Conservation (phyloP, 768 basidiomycete species). For the Termitomyces sp. region DNA sequence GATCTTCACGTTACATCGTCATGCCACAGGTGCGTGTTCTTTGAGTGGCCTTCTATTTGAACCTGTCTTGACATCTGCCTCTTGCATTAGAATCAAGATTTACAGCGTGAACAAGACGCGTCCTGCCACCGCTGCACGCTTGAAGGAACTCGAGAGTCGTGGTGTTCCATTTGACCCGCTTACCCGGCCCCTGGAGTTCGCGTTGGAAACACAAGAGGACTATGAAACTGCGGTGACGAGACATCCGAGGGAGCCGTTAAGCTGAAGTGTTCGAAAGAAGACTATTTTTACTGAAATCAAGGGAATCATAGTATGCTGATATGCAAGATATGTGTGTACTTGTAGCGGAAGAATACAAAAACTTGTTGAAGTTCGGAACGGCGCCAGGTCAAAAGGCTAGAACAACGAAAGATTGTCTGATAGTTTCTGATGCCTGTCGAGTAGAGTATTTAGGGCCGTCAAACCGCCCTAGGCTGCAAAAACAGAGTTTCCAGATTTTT, state of each 20-base stretch:
- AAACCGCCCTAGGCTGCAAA: neutral
- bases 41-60: neutral
- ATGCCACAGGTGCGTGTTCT: constrained; percentile 30
- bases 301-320: neutral
- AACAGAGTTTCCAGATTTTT: neutral
- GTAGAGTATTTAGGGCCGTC: neutral
- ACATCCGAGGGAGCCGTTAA: constrained; percentile 28
- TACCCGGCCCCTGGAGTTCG: constrained; percentile 35
- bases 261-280: constrained; percentile 12
- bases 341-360: neutral
- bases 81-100: constrained; percentile 39
- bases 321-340: neutral
- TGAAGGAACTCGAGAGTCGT: constrained; percentile 34
- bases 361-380: neutral
- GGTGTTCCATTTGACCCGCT: constrained; percentile 39
- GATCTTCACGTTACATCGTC: constrained; percentile 53
- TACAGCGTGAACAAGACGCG: constrained; percentile 46
- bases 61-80: too few relatives aligned
- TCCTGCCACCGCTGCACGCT: constrained; percentile 38
- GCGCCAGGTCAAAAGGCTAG: neutral
- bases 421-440: neutral
- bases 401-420: neutral
- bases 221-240: constrained; percentile 23
- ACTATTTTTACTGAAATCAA: neutral
- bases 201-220: constrained; percentile 28